A percentile compares a stretch with the other conserved stretches of the same genome.
These are phyloP conservation scores for Strobilomyces echinocephalus DNA, from an alignment of 768 basidiomycete genomes.

Conservation along the genomic window DNA sequence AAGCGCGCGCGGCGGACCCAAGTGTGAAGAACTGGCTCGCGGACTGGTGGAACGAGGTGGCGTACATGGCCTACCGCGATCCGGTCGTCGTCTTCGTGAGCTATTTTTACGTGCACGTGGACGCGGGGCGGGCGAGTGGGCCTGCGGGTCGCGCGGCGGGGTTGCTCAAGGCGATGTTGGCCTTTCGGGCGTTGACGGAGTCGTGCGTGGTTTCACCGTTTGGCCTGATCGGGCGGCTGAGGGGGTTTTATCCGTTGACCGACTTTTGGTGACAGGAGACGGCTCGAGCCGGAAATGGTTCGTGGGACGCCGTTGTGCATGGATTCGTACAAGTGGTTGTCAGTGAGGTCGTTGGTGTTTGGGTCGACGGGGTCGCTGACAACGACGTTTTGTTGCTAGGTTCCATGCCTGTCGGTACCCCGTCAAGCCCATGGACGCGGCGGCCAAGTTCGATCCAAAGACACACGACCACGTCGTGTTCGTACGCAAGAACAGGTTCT, in stretches of 20 bases:
- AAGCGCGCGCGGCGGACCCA: conserved; percentile 64
- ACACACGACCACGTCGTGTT: conserved; percentile 86
- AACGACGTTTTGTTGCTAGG: conserved; percentile 34
- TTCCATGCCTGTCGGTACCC: conserved; percentile 96
- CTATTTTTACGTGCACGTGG: conserved; percentile 90
- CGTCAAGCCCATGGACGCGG: conserved; percentile 74
- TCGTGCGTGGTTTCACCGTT: conserved; percentile 40
- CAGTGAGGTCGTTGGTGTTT: conserved; percentile 20
- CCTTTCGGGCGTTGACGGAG: conserved; percentile 81
- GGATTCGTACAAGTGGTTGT: conserved; percentile 94
- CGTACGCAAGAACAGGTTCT: conserved; percentile 89
- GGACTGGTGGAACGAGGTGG: conserved; percentile 97
- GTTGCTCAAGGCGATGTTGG: conserved; percentile 78
- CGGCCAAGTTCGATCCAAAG: conserved; percentile 69
- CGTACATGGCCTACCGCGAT: conserved; percentile 85
- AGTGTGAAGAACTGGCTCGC: conserved; percentile 76
- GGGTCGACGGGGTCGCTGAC: conserved; percentile 1
- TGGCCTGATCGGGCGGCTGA: too few species aligned
- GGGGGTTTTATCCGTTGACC: background rate
- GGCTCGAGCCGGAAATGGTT: conserved; percentile 85
- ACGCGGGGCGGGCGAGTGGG: conserved; percentile 46
- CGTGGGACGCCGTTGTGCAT: conserved; percentile 78
- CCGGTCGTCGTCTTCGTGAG: conserved; percentile 89
- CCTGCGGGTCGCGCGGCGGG: conserved; percentile 72
- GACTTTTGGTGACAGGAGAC: conserved; percentile 40